Conservation (phyloP, 331 rosid genomes). For the Acacia pycnantha region DNA sequence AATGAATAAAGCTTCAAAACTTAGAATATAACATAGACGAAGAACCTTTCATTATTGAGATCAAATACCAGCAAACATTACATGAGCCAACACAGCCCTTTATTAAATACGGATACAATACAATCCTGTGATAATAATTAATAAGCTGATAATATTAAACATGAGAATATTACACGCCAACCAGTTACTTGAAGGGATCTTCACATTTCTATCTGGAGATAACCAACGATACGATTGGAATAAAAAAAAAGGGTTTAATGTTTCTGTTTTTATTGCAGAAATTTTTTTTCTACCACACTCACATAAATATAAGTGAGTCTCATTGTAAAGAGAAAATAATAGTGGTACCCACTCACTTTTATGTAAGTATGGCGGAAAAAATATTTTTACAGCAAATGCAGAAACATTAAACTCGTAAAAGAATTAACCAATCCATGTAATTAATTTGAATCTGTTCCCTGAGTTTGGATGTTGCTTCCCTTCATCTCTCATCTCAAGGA, state of each 20-base stretch:
- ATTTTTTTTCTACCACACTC: too few species aligned
- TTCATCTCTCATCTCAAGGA: slow-evolving; percentile 31
- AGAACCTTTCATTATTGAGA: slow-evolving; percentile 17
- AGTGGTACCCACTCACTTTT: too few species aligned
- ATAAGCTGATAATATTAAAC: neutral
- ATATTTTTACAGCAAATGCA: too few species aligned
- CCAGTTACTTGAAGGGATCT: neutral
- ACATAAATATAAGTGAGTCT: too few species aligned
- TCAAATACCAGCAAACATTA: neutral
- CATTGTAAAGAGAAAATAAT: too few species aligned
- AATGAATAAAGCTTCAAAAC: neutral
- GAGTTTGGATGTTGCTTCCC: slow-evolving; percentile 25
- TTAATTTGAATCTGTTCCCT: neutral
- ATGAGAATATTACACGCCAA: neutral
- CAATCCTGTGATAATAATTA: neutral
- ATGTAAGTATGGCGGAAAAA: too few species aligned
- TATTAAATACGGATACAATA: neutral
- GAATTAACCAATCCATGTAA: slow-evolving; percentile 39
- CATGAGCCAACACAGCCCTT: neutral
- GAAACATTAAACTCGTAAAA: neutral
- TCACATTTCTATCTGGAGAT: slow-evolving; percentile 35
- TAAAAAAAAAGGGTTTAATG: neutral
- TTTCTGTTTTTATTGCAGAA: too few species aligned
- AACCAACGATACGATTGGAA: slow-evolving; percentile 15
- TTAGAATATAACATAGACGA: neutral